A percentile compares a stretch with the other conserved stretches of the same genome.
Evolutionary conservation across 306 rosid genomes (phyloP).

Genomic region (Mimosa pudica): DNA sequence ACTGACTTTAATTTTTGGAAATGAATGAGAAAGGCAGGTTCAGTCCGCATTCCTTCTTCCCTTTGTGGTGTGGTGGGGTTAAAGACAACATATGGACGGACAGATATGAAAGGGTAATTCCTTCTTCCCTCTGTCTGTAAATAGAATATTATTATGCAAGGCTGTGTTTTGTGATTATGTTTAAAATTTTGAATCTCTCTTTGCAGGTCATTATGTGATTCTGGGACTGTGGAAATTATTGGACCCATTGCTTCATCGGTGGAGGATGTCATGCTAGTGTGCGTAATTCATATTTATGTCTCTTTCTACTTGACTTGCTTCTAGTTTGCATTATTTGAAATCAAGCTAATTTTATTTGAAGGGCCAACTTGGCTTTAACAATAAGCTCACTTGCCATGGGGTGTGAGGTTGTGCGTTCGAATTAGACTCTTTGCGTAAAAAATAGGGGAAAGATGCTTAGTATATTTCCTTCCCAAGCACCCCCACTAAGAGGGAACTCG

Average conservation of each 20-base stretch:
- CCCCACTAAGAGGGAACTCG: too few species aligned
- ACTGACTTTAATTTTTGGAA: constrained; percentile 31
- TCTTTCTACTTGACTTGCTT: constrained; percentile 19
- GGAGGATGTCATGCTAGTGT: constrained; percentile 95
- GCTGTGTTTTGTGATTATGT: constrained; percentile 9
- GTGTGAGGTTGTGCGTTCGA: too few species aligned
- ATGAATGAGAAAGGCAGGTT: constrained; percentile 67
- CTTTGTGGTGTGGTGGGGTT: constrained; percentile 97
- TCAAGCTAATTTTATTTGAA: constrained; percentile 12
- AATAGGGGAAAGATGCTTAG: too few species aligned
- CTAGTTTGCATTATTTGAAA: constrained; percentile 1
- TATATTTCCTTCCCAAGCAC: too few species aligned
- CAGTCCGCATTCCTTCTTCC: constrained; percentile 93
- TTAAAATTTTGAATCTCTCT: constrained; percentile 25
- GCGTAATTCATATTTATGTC: constrained; percentile 42
- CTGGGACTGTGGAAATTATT: constrained; percentile 92
- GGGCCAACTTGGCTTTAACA: too few species aligned
- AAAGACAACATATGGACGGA: constrained; percentile 82
- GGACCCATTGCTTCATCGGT: constrained; percentile 93
- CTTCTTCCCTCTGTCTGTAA: constrained; percentile 19
- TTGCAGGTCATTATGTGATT: constrained; percentile 62
- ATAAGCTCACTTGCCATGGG: too few species aligned
- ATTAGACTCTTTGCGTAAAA: too few species aligned
- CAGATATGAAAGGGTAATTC: constrained; percentile 79
- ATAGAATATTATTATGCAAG: constrained; percentile 8